Percentiles rank a stretch among this genome's conserved stretches.
These are phyloP conservation scores for Coniochaeta sp. DNA, from an alignment of 2,329 filamentous ascomycete species.

Conservation along the genomic window DNA sequence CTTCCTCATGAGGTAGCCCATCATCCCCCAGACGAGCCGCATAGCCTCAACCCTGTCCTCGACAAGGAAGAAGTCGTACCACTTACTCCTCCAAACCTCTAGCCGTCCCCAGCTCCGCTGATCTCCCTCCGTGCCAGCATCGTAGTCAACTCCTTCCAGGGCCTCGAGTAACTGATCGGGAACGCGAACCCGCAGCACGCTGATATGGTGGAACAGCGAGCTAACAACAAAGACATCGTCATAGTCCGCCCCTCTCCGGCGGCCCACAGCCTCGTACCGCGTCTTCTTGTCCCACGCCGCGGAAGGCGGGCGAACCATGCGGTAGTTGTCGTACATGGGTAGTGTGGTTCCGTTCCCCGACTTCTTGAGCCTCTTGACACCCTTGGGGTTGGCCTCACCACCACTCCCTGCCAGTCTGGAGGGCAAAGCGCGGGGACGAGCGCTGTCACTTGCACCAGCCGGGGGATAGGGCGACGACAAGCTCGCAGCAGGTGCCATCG, in stretches of 20 bases:
- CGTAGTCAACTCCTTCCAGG: conserved; percentile 40
- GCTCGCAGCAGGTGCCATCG: background rate
- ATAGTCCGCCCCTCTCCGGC: conserved; percentile 33
- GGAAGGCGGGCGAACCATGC: conserved; percentile 51
- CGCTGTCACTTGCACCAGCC: background rate
- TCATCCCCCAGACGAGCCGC: conserved; percentile 49
- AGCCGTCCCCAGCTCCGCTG: conserved; percentile 42
- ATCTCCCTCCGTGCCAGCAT: conserved; percentile 27
- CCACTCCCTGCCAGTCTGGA: background rate
- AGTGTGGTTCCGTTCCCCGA: conserved; percentile 22
- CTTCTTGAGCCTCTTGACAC: conserved; percentile 40
- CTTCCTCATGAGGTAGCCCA: conserved; percentile 52
- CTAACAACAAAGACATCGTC: conserved; percentile 58
- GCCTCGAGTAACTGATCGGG: conserved; percentile 44
- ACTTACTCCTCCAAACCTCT: conserved; percentile 48
- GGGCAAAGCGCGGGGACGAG: conserved; percentile 4
- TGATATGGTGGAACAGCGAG: conserved; percentile 54
- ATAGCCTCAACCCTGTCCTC: conserved; percentile 50
- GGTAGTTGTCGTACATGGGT: conserved; percentile 55
- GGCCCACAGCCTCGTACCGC: conserved; percentile 50
- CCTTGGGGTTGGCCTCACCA: background rate
- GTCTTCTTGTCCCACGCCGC: conserved; percentile 54
- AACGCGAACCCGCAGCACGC: conserved; percentile 50
- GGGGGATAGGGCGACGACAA: background rate
- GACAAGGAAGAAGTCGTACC: conserved; percentile 52